phyloP scores from a whole-genome alignment of 768 basidiomycete species.

The Fomitopsis pulvina region DNA sequence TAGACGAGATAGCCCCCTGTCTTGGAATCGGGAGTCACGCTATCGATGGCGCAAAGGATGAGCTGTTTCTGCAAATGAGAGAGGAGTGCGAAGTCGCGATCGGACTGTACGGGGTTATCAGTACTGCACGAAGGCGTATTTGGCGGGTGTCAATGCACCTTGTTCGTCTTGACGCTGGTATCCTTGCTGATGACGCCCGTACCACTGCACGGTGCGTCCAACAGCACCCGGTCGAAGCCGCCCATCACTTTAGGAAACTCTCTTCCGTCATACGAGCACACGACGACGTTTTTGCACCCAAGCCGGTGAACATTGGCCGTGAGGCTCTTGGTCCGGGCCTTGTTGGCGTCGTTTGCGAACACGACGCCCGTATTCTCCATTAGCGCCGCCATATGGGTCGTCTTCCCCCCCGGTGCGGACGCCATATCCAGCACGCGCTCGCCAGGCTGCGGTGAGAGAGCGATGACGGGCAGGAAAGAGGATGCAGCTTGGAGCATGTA shows the following conservation, averaged over 20 bases:
- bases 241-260: conserved; percentile 99
- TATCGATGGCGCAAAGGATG: conserved; percentile 96
- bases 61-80: conserved; percentile 98
- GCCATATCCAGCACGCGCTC: conserved; percentile 98
- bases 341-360: conserved; percentile 96
- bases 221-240: conserved; percentile 93
- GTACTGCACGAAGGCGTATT: neutral
- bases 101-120: conserved; percentile 49
- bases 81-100: conserved; percentile 93
- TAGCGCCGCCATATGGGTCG: conserved; percentile 94
- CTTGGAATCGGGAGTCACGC: conserved; percentile 81
- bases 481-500: conserved; percentile 99
- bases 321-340: conserved; percentile 90
- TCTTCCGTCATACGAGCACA: conserved; percentile 95
- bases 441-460: conserved; percentile 84
- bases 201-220: conserved; percentile 97
- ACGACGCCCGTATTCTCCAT: conserved; percentile 97
- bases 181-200: conserved; percentile 99
- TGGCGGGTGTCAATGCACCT: conserved; percentile 47
- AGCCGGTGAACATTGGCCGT: conserved; percentile 95
- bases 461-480: conserved; percentile 98
- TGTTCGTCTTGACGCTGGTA: conserved; percentile 95
- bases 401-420: conserved; percentile 96
- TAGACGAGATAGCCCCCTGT: conserved; percentile 95
- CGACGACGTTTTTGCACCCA: conserved; percentile 96